These are phyloP conservation scores for Fusarium sp. DNA, from an alignment of 2,329 filamentous ascomycete genomes.

Conservation along the genomic window DNA sequence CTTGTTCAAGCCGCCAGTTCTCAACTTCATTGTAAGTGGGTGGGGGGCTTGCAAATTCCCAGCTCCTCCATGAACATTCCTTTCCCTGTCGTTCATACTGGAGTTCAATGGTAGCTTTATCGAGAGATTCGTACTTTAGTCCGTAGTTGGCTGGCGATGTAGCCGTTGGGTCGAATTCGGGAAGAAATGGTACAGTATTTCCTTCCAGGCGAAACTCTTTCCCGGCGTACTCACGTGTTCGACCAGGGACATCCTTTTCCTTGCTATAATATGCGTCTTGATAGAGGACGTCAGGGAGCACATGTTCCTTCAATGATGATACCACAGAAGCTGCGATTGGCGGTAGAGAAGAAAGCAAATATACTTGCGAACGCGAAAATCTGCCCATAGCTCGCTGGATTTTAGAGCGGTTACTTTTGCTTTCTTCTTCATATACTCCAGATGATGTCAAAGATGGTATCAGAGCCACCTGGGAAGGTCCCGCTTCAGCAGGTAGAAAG, in stretches of 20 bases:
- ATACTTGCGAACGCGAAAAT: slow-evolving; percentile 17
- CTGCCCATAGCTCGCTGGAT: slow-evolving; percentile 30
- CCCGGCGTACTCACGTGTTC: slow-evolving; percentile 85
- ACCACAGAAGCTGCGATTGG: slow-evolving; percentile 45
- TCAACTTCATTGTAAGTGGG: slow-evolving; percentile 78
- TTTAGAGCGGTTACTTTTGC: slow-evolving; percentile 15
- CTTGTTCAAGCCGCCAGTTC: slow-evolving; percentile 69
- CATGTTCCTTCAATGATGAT: slow-evolving; percentile 41
- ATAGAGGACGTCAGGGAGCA: slow-evolving; percentile 76
- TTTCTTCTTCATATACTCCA: slow-evolving; percentile 5
- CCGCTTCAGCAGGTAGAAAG: slow-evolving; percentile 9
- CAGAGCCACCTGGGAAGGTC: slow-evolving; percentile 13
- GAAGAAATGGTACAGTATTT: slow-evolving; percentile 80
- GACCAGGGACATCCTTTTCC: slow-evolving; percentile 83
- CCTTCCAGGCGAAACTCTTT: slow-evolving; percentile 84
- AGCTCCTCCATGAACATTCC: slow-evolving; percentile 69
- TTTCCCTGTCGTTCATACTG: slow-evolving; percentile 60
- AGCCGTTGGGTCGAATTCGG: slow-evolving; percentile 77
- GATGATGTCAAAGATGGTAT: slow-evolving; percentile 34
- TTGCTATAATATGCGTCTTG: slow-evolving; percentile 88
- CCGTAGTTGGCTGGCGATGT: slow-evolving; percentile 66
- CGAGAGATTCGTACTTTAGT: slow-evolving; percentile 60
- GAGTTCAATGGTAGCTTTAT: slow-evolving; percentile 64
- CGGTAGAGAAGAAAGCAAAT: slow-evolving; percentile 45
- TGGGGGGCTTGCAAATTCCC: slow-evolving; percentile 80